A percentile compares a stretch with the other conserved stretches of the same genome.
Conservation (phyloP, 2,329 filamentous ascomycete species). For the Microcyclospora tardicrescens region DNA sequence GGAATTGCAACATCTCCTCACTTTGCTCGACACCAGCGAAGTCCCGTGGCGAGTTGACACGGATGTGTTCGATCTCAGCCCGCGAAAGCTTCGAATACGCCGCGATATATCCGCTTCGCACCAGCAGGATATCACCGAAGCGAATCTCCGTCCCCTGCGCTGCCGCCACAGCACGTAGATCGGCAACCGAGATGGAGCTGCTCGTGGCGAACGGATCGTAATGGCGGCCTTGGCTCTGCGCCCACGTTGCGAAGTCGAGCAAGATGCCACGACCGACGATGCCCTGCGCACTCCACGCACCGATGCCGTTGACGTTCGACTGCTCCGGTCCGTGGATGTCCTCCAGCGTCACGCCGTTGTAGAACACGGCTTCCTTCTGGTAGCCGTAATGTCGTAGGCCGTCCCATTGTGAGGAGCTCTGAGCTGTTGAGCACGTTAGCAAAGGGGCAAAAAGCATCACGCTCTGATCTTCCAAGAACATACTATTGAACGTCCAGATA, state of each 20-base stretch:
- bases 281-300: constrained; percentile 38
- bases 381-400: constrained; percentile 41
- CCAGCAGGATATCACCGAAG: constrained; percentile 42
- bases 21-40: constrained; percentile 39
- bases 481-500: constrained; percentile 33
- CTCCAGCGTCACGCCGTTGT: constrained; percentile 27
- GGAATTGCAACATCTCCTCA: constrained; percentile 31
- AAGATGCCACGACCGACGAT: constrained; percentile 45
- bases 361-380: constrained; percentile 30
- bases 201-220: constrained; percentile 25
- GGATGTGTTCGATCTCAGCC: constrained; percentile 25
- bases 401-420: constrained; percentile 30
- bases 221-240: constrained; percentile 24
- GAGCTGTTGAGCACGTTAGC: constrained; percentile 2
- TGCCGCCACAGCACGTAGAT: constrained; percentile 32
- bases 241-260: constrained; percentile 41
- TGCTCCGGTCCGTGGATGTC: constrained; percentile 26
- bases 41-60: constrained; percentile 26
- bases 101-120: constrained; percentile 37
- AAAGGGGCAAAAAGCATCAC: too few relatives aligned
- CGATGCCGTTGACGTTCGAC: constrained; percentile 32
- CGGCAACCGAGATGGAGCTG: constrained; percentile 22
- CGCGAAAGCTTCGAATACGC: constrained; percentile 27
- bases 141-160: constrained; percentile 40
- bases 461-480: constrained; percentile 4